Evolutionary conservation across 371 early-diverging fungal genomes (phyloP).

Genomic region (Coemansia sp.): DNA sequence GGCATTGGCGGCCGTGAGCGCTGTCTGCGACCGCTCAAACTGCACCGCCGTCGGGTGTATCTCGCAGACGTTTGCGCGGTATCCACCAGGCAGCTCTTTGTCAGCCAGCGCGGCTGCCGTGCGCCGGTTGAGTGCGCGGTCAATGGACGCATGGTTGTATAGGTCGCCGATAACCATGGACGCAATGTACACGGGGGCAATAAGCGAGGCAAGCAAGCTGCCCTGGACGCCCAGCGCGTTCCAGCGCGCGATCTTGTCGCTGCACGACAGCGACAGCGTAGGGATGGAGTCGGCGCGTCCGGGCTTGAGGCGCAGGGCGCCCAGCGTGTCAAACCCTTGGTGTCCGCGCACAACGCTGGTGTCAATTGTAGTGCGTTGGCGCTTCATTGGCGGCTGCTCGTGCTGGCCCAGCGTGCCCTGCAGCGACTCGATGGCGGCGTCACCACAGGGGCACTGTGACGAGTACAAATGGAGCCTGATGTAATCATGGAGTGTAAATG

Average conservation of each 20-base stretch:
- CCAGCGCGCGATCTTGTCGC: slow-evolving; percentile 88
- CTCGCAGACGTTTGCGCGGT: slow-evolving; percentile 11
- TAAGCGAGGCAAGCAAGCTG: slow-evolving; percentile 58
- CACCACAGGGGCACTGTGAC: slow-evolving; percentile 50
- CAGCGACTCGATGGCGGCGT: slow-evolving; percentile 31
- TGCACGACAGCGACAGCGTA: slow-evolving; percentile 81
- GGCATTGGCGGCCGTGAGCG: slow-evolving; percentile 37
- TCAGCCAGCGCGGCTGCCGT: slow-evolving; percentile 13
- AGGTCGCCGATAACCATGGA: slow-evolving; percentile 67
- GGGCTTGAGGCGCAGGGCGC: slow-evolving; percentile 74
- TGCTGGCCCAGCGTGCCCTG: not conserved
- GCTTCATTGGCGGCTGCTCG: slow-evolving; percentile 30
- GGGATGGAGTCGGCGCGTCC: slow-evolving; percentile 54
- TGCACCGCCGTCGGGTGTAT: slow-evolving; percentile 29
- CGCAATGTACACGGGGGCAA: slow-evolving; percentile 68
- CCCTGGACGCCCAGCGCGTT: slow-evolving; percentile 75
- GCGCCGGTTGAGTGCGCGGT: slow-evolving; percentile 66
- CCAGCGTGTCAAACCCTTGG: slow-evolving; percentile 4
- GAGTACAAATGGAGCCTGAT: slow-evolving; percentile 39
- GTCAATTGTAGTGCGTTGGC: slow-evolving; percentile 58
- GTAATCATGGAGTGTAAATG: not conserved
- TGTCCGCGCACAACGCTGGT: slow-evolving; percentile 53
- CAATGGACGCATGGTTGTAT: slow-evolving; percentile 59
- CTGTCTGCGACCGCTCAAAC: slow-evolving; percentile 58
- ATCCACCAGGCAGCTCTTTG: slow-evolving; percentile 2